These are phyloP conservation scores for Salix purpurea DNA, from an alignment of 345 rosid species.

Conservation along the genomic window DNA sequence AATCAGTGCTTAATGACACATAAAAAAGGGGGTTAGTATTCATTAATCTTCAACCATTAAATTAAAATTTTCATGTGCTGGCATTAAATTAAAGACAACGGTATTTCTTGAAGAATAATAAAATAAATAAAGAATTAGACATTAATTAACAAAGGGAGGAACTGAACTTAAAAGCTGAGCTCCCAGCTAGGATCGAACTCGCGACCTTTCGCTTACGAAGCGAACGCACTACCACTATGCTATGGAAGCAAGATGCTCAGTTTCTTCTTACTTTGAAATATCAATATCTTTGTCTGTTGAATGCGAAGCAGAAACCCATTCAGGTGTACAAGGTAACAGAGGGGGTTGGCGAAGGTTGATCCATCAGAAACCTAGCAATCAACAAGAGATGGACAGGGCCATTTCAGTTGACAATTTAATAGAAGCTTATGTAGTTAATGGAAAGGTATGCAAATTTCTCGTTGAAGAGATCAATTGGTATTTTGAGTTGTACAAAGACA, in stretches of 20 bases:
- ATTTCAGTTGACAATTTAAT: background rate
- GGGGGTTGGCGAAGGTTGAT: background rate
- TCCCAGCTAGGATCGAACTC: conserved; percentile 82
- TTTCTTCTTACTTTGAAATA: accelerated
- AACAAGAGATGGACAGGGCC: background rate
- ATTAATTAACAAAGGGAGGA: background rate
- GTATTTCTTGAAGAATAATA: background rate
- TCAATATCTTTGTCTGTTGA: no score
- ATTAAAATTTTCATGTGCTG: background rate
- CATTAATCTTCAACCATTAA: background rate
- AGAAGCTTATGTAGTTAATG: background rate
- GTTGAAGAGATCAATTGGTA: background rate
- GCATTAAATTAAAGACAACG: no score
- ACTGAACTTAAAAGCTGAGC: background rate
- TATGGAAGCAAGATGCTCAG: conserved; percentile 25
- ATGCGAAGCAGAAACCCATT: no score
- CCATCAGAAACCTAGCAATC: no score
- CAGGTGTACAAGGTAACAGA: background rate
- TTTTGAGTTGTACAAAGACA: background rate
- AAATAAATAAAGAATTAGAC: background rate
- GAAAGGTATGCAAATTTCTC: background rate
- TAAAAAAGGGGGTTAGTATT: background rate
- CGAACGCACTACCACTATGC: conserved; percentile 99
- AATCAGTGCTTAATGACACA: no score
- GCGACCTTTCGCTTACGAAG: conserved; percentile 99